Conservation (phyloP, 768 basidiomycete species). For the Rhodotorula graminis region DNA sequence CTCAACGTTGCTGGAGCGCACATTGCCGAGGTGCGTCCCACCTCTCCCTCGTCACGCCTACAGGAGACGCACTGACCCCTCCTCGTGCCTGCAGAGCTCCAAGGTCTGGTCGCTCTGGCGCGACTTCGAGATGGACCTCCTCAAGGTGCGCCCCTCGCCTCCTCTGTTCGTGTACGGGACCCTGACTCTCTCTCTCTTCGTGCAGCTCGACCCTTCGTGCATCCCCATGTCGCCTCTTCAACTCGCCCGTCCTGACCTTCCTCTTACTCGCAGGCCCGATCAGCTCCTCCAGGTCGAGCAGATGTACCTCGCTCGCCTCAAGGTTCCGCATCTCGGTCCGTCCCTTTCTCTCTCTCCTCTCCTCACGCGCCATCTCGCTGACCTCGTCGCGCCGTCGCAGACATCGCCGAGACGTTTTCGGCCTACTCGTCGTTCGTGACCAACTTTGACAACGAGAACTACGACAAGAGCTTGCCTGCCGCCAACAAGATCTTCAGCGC, state of each 20-base stretch:
- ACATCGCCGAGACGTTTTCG: constrained; percentile 70
- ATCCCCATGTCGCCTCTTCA: neutral
- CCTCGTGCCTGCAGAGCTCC: constrained; percentile 55
- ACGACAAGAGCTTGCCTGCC: constrained; percentile 67
- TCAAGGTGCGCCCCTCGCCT: constrained; percentile 53
- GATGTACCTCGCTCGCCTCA: constrained; percentile 63
- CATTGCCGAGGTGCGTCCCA: constrained; percentile 57
- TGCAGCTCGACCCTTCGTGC: constrained; percentile 24
- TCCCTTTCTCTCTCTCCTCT: too few species aligned
- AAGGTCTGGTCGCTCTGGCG: constrained; percentile 65
- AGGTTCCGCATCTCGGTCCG: constrained; percentile 63
- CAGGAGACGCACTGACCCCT: too few species aligned
- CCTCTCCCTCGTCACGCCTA: neutral
- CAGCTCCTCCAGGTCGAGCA: constrained; percentile 57
- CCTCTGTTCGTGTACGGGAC: neutral
- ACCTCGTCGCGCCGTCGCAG: constrained; percentile 51
- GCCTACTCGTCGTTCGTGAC: constrained; percentile 87
- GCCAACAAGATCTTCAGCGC: constrained; percentile 66
- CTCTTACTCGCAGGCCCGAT: constrained; percentile 46
- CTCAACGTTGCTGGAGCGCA: constrained; percentile 60
- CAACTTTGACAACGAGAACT: constrained; percentile 66
- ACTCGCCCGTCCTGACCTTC: neutral
- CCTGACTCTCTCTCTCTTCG: neutral
- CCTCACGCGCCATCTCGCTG: neutral
- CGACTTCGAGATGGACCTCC: constrained; percentile 67